phyloP scores from a whole-genome alignment of 495 filamentous ascomycete genomes.

The Hyaloscypha hepaticicola region DNA sequence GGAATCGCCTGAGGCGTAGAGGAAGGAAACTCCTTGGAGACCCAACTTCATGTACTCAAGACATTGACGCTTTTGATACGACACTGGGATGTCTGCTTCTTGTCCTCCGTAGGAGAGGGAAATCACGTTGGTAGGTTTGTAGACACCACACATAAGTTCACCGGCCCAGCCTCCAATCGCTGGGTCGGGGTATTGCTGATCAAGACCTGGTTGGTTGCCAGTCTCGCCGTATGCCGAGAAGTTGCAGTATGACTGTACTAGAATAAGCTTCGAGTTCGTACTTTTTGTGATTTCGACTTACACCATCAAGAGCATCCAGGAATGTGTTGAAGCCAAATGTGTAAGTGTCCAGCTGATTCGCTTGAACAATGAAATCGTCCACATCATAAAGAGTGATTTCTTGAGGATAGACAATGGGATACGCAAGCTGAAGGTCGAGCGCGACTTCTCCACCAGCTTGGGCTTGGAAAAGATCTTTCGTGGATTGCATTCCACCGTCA shows the following conservation, averaged over 20 bases:
- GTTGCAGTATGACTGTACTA: slow-evolving; percentile 60
- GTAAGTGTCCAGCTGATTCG: slow-evolving; percentile 36
- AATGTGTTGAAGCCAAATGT: slow-evolving; percentile 42
- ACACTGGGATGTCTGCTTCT: slow-evolving; percentile 49
- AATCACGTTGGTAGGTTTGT: slow-evolving; percentile 55
- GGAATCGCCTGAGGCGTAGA: slow-evolving; percentile 39
- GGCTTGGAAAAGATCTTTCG: slow-evolving; percentile 1
- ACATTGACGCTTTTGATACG: slow-evolving; percentile 57
- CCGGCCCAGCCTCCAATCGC: slow-evolving; percentile 53
- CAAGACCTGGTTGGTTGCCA: slow-evolving; percentile 31
- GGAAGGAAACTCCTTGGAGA: slow-evolving; percentile 38
- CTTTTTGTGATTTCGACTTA: slow-evolving; percentile 38
- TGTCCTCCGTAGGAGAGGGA: slow-evolving; percentile 56
- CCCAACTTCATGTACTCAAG: slow-evolving; percentile 36
- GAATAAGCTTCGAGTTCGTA: slow-evolving; percentile 50
- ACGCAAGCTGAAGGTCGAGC: slow-evolving; percentile 15
- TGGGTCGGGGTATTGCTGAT: slow-evolving; percentile 56
- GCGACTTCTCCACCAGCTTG: slow-evolving; percentile 13
- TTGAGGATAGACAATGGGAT: slow-evolving; percentile 20
- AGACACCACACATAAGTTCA: slow-evolving; percentile 58
- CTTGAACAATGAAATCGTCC: slow-evolving; percentile 35
- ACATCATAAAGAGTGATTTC: slow-evolving; percentile 19
- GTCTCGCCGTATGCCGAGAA: slow-evolving; percentile 47
- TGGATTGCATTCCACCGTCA: slow-evolving; percentile 21
- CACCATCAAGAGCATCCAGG: slow-evolving; percentile 61